These are phyloP conservation scores for Parathielavia hyrcaniae DNA, from an alignment of 495 filamentous ascomycete species.

Conservation along the genomic window DNA sequence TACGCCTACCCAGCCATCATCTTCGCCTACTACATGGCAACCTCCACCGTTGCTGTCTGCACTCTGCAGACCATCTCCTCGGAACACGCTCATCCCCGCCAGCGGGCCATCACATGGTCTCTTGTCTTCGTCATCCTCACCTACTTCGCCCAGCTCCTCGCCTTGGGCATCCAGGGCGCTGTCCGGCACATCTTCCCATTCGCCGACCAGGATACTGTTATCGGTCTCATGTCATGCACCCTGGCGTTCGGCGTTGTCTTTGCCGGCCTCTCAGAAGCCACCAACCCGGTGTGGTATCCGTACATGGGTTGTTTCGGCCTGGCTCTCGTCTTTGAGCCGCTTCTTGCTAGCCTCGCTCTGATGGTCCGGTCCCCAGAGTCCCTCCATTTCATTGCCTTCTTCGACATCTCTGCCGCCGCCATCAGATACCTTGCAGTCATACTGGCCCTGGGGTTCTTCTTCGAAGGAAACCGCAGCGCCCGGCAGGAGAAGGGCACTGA, in stretches of 20 bases:
- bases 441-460: conserved; percentile 30
- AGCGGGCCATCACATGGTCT: conserved; percentile 42
- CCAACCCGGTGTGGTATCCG: conserved; percentile 55
- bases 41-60: conserved; percentile 49
- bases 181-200: conserved; percentile 36
- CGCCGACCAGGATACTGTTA: conserved; percentile 42
- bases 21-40: conserved; percentile 50
- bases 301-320: conserved; percentile 53
- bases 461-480: conserved; percentile 25
- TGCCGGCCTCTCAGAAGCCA: conserved; percentile 43
- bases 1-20: conserved; percentile 51
- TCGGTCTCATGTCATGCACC: conserved; percentile 49
- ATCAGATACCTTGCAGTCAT: conserved; percentile 32
- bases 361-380: conserved; percentile 17
- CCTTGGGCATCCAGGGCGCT: conserved; percentile 37
- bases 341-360: conserved; percentile 35
- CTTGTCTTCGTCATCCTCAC: conserved; percentile 43
- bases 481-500: conserved; percentile 37
- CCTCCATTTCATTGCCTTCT: conserved; percentile 25
- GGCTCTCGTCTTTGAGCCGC: conserved; percentile 46
- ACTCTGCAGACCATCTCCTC: conserved; percentile 47
- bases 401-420: conserved; percentile 33
- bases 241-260: conserved; percentile 52
- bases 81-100: conserved; percentile 36
- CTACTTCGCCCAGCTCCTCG: conserved; percentile 47